A percentile compares a stretch with the other conserved stretches of the same genome.
phyloP scores from a whole-genome alignment of 139 green algal species.

The Limnomonas spitsbergensis region DNA sequence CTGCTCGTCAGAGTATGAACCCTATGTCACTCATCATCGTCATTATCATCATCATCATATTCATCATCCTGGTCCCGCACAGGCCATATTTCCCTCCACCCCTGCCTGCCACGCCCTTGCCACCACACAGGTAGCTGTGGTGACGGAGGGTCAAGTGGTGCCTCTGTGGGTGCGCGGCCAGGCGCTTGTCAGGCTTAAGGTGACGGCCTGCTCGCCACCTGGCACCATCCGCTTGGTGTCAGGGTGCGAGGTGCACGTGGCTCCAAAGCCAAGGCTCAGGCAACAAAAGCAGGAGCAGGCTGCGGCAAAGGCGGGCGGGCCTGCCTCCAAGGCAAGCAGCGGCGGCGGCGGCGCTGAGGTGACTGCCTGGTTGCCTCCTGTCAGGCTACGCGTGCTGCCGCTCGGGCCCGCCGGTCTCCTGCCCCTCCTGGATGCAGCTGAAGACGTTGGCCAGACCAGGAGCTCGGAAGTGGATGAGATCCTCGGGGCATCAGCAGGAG shows the following conservation, averaged over 20 bases:
- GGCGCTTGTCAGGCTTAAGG: background rate
- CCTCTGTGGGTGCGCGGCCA: slow-evolving; percentile 59
- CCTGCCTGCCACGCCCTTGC: too few relatives aligned
- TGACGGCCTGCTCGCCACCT: background rate
- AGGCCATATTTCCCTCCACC: too few relatives aligned
- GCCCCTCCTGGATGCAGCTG: too few relatives aligned
- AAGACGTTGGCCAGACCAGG: too few relatives aligned
- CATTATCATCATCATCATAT: too few relatives aligned
- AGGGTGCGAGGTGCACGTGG: slow-evolving; percentile 70
- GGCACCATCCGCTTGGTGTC: slow-evolving; percentile 51
- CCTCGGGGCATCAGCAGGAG: too few relatives aligned
- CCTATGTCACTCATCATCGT: too few relatives aligned
- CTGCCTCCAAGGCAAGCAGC: background rate
- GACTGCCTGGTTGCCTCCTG: background rate
- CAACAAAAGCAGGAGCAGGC: background rate
- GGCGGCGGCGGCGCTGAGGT: background rate
- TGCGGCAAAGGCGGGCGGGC: background rate
- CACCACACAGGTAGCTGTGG: slow-evolving; percentile 62
- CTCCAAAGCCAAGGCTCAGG: slow-evolving; percentile 55
- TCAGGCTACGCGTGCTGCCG: background rate
- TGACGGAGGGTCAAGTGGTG: slow-evolving; percentile 57
- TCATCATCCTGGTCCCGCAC: too few relatives aligned
- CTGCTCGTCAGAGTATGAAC: too few relatives aligned
- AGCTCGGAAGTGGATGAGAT: too few relatives aligned
- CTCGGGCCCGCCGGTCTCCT: slow-evolving; percentile 12